Conservation (phyloP, 2,329 filamentous ascomycete genomes). For the Curvularia verruculosa region DNA sequence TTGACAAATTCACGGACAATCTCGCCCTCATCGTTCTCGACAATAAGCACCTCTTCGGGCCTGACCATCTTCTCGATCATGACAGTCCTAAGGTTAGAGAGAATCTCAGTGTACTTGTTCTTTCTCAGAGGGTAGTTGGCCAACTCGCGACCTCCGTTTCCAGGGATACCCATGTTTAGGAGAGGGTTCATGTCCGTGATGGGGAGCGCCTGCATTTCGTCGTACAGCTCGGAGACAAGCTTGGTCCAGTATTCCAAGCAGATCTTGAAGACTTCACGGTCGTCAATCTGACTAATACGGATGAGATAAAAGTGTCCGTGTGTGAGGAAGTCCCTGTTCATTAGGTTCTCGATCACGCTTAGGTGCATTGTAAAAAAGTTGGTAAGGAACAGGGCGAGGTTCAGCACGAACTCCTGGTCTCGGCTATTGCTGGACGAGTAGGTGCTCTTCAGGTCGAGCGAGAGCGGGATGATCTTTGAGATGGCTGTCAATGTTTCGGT, state of each 20-base stretch:
- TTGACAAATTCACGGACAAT: slow-evolving; percentile 99
- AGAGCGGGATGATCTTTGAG: slow-evolving; percentile 88
- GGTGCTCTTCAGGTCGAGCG: slow-evolving; percentile 86
- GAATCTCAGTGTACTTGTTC: slow-evolving; percentile 94
- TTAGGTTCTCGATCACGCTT: slow-evolving; percentile 91
- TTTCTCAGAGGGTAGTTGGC: slow-evolving; percentile 93
- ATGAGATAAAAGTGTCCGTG: slow-evolving; percentile 99
- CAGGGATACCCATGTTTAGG: slow-evolving; percentile 76
- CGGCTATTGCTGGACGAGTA: slow-evolving; percentile 89
- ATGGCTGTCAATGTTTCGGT: slow-evolving; percentile 94
- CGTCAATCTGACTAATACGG: slow-evolving; percentile 97
- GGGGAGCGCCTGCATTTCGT: slow-evolving; percentile 97
- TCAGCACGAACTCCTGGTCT: slow-evolving; percentile 98
- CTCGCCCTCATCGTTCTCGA: slow-evolving; percentile 99
- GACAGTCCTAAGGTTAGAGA: slow-evolving; percentile 91
- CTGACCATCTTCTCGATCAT: slow-evolving; percentile 99
- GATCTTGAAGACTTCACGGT: slow-evolving; percentile 99
- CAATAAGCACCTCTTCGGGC: slow-evolving; percentile 95
- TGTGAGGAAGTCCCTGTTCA: slow-evolving; percentile 91
- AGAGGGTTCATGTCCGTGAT: slow-evolving; percentile 92
- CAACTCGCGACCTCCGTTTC: slow-evolving; percentile 85
- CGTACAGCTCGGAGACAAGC: slow-evolving; percentile 94
- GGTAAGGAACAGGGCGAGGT: slow-evolving; percentile 91
- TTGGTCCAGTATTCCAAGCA: slow-evolving; percentile 99
- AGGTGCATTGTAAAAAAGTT: slow-evolving; percentile 97